phyloP scores from a whole-genome alignment of 805 yeast species.

The Ogataea glucozyma region DNA sequence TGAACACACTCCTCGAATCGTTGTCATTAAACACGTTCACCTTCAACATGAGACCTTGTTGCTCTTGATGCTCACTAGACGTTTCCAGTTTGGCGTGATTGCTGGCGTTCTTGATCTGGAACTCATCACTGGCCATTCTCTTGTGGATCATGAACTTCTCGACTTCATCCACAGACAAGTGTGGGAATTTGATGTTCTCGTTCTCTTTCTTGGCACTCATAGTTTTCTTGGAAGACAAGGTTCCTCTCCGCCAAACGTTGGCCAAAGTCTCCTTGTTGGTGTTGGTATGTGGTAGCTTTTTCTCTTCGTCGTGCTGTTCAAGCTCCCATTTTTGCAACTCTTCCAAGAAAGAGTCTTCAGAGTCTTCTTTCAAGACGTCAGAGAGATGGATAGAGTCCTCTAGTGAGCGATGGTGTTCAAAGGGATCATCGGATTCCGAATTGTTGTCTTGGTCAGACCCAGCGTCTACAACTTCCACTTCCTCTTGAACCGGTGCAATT shows the following conservation, averaged over 20 bases:
- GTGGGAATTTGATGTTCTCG: constrained; percentile 19
- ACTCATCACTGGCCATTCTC: constrained; percentile 34
- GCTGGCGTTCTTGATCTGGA: constrained; percentile 30
- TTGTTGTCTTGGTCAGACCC: too few species aligned
- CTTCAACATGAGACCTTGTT: constrained; percentile 27
- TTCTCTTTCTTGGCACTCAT: constrained; percentile 15
- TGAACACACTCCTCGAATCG: constrained; percentile 15
- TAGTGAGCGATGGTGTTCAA: too few species aligned
- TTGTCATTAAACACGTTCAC: constrained; percentile 16
- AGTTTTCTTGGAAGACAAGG: constrained; percentile 22
- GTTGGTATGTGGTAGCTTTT: constrained; percentile 4
- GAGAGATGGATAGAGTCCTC: constrained; percentile 23
- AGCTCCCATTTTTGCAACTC: constrained; percentile 41
- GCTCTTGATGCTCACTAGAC: constrained; percentile 21
- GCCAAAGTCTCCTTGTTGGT: constrained; percentile 23
- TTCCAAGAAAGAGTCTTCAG: constrained; percentile 43
- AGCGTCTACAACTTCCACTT: too few species aligned
- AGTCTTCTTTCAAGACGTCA: constrained; percentile 37
- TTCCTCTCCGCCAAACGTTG: constrained; percentile 34
- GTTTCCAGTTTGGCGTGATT: constrained; percentile 23
- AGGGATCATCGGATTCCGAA: too few species aligned
- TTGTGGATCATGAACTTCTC: constrained; percentile 34
- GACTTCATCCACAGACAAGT: constrained; percentile 29
- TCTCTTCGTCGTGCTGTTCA: constrained; percentile 13
- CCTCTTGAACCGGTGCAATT: too few species aligned